phyloP scores from a whole-genome alignment of 2,329 filamentous ascomycete species.

The Hirsutella thompsonii region DNA sequence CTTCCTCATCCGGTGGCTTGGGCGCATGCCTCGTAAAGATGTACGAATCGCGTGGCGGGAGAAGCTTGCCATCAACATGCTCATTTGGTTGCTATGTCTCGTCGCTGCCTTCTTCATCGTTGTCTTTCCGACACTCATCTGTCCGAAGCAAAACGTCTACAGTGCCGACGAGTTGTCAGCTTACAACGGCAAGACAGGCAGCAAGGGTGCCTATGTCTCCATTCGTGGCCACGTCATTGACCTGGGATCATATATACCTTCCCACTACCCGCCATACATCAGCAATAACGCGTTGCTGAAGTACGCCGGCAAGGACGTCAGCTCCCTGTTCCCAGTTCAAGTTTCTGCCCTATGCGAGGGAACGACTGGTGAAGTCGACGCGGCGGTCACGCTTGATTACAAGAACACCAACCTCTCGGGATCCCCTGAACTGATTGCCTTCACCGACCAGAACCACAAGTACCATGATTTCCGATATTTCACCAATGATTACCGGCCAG shows the following conservation, averaged over 20 bases:
- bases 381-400: constrained; percentile 75
- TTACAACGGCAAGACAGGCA: constrained; percentile 61
- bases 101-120: constrained; percentile 82
- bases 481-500: constrained; percentile 67
- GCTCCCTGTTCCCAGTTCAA: constrained; percentile 80
- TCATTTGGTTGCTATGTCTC: constrained; percentile 82
- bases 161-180: constrained; percentile 62
- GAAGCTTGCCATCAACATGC: constrained; percentile 93
- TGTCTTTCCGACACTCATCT: constrained; percentile 75
- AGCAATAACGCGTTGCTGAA: constrained; percentile 50
- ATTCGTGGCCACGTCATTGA: constrained; percentile 88
- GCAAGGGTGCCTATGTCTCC: constrained; percentile 52
- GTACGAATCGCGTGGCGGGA: constrained; percentile 90
- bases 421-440: constrained; percentile 49
- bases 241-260: constrained; percentile 56
- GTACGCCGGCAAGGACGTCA: constrained; percentile 84
- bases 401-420: constrained; percentile 63
- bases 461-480: constrained; percentile 92
- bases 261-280: constrained; percentile 57
- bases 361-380: constrained; percentile 48
- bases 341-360: constrained; percentile 86
- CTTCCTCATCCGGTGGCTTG: constrained; percentile 61
- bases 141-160: constrained; percentile 81
- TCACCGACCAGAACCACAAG: constrained; percentile 56
- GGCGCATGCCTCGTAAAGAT: constrained; percentile 84